Evolutionary conservation across 192 early-diverging fungal species (phyloP).

Genomic region (Coemansia sp.): DNA sequence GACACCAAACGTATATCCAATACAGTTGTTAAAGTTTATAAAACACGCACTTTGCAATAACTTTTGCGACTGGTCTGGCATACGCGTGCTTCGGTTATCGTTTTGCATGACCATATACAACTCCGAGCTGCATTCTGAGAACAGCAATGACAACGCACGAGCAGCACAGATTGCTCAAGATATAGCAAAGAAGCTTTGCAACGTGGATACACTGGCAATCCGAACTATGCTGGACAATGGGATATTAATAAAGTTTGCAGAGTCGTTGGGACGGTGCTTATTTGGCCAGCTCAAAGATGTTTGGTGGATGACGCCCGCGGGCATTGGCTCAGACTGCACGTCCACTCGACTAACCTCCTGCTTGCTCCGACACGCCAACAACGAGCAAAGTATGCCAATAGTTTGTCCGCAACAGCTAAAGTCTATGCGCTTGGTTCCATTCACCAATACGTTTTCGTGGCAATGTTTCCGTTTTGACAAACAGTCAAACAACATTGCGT

Average conservation of each 20-base stretch:
- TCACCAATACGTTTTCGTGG: background rate
- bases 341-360: background rate
- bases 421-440: background rate
- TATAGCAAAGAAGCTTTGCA: background rate
- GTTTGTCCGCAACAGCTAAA: background rate
- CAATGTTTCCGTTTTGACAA: conserved; percentile 6
- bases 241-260: background rate
- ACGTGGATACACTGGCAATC: background rate
- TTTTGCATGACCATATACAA: background rate
- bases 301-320: background rate
- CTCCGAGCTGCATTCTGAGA: background rate
- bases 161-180: background rate
- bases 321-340: background rate
- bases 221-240: background rate
- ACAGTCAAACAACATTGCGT: background rate
- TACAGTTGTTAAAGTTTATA: background rate
- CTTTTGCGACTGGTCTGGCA: background rate
- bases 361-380: background rate
- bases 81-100: background rate
- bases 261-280: background rate
- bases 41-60: background rate
- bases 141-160: background rate
- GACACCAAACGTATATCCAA: background rate
- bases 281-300: conserved; percentile 4
- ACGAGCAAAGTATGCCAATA: background rate